These are phyloP conservation scores for Aureobasidium leucospermi DNA, from an alignment of 2,329 filamentous ascomycete genomes.

Conservation along the genomic window DNA sequence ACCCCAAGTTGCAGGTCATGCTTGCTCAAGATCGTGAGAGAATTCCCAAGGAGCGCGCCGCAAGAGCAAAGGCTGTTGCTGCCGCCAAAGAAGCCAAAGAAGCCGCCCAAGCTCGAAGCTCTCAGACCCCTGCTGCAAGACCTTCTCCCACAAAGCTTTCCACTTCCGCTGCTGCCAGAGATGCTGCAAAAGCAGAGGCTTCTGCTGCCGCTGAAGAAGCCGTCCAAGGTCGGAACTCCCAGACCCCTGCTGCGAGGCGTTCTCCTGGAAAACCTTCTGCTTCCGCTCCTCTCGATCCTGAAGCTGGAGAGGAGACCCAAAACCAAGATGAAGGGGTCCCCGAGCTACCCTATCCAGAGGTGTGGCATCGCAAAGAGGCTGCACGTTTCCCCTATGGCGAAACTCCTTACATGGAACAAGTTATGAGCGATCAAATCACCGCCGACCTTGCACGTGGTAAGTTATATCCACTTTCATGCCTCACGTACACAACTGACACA, in stretches of 20 bases:
- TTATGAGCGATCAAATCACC: constrained; percentile 23
- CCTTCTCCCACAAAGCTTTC: background rate
- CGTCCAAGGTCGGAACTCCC: too few relatives aligned
- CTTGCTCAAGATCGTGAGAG: background rate
- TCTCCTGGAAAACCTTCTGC: background rate
- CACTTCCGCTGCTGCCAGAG: background rate
- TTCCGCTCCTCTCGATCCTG: background rate
- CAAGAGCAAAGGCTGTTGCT: background rate
- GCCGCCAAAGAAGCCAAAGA: background rate
- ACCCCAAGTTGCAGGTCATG: constrained; percentile 2
- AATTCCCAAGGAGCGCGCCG: background rate
- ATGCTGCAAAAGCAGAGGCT: background rate
- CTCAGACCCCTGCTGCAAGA: too few relatives aligned
- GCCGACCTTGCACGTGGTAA: constrained; percentile 23
- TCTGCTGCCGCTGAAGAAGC: too few relatives aligned
- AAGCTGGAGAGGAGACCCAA: background rate
- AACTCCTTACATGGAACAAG: constrained; percentile 23
- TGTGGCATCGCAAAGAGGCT: constrained; percentile 26
- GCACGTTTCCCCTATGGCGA: constrained; percentile 26
- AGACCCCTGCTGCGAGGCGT: too few relatives aligned
- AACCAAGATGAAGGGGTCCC: too few relatives aligned
- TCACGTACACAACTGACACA: background rate
- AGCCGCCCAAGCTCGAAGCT: too few relatives aligned
- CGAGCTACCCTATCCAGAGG: constrained; percentile 21
- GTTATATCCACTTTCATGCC: background rate